These are phyloP conservation scores for Cladorrhinum samala DNA, from an alignment of 495 filamentous ascomycete species.

Conservation along the genomic window DNA sequence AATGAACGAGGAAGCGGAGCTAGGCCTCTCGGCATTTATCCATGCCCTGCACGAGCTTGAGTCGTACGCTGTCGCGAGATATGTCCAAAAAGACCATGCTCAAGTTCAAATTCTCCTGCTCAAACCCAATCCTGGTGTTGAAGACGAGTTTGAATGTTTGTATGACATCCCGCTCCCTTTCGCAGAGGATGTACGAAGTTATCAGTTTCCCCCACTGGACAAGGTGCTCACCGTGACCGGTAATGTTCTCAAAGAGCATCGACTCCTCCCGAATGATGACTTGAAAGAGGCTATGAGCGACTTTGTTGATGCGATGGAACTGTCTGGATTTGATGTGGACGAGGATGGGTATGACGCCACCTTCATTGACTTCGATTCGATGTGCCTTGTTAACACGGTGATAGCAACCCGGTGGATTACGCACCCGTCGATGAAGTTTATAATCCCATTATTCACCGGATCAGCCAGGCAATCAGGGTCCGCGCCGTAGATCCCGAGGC, in stretches of 20 bases:
- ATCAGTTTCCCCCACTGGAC: constrained; percentile 86
- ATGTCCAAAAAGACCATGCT: constrained; percentile 75
- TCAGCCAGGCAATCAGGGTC: constrained; percentile 76
- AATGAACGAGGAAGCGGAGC: constrained; percentile 63
- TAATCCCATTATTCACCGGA: constrained; percentile 86
- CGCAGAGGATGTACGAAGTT: constrained; percentile 81
- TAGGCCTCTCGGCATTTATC: constrained; percentile 85
- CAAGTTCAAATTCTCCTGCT: constrained; percentile 75
- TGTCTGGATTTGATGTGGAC: constrained; percentile 51
- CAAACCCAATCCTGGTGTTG: constrained; percentile 71
- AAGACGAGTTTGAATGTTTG: constrained; percentile 78
- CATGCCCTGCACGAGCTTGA: constrained; percentile 82
- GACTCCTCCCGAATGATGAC: constrained; percentile 73
- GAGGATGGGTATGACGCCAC: constrained; percentile 67
- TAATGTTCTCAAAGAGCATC: constrained; percentile 74
- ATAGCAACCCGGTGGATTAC: constrained; percentile 63
- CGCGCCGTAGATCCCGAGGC: constrained; percentile 71
- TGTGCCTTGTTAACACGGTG: constrained; percentile 26
- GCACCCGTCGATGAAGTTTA: constrained; percentile 76
- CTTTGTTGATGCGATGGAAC: constrained; percentile 92
- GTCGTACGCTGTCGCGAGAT: constrained; percentile 78
- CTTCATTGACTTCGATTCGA: not conserved
- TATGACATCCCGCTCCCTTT: constrained; percentile 93
- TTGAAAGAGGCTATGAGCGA: constrained; percentile 75
- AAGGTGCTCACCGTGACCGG: constrained; percentile 84